A percentile compares a stretch with the other conserved stretches of the same genome.
These are phyloP conservation scores for Pleurostoma richardsiae DNA, from an alignment of 2,329 filamentous ascomycete genomes.

Conservation along the genomic window DNA sequence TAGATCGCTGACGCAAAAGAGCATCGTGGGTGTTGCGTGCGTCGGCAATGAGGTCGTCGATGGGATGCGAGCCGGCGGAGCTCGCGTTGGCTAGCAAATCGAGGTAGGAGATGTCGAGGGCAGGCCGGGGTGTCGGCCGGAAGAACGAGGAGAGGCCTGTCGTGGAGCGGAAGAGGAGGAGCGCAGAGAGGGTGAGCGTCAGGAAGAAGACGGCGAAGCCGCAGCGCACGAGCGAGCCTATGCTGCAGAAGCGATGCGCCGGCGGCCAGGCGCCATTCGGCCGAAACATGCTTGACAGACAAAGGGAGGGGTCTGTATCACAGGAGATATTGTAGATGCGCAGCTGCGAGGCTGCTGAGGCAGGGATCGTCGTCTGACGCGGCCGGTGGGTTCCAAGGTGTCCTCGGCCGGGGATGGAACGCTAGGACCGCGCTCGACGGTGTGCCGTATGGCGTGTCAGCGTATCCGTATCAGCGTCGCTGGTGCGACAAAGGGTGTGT, in stretches of 20 bases:
- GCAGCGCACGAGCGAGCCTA: conserved; percentile 4
- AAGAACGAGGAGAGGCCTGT: conserved; percentile 2
- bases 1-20: conserved; percentile 32
- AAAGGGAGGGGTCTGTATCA: no score
- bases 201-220: conserved; percentile 6
- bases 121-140: conserved; percentile 9
- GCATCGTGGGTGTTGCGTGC: conserved; percentile 31
- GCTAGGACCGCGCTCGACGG: no score
- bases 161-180: conserved; percentile 7
- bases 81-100: conserved; percentile 4
- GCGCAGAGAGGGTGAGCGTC: conserved; percentile 6
- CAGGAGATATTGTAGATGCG: no score
- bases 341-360: no score
- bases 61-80: conserved; percentile 27
- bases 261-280: neutral
- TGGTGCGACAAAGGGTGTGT: no score
- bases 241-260: conserved; percentile 5
- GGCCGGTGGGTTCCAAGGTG: no score
- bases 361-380: no score
- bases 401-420: no score
- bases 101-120: conserved; percentile 11
- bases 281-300: no score
- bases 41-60: conserved; percentile 35
- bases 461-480: no score
- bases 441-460: no score